A percentile compares a stretch with the other conserved stretches of the same genome.
Conservation (phyloP, 2,329 filamentous ascomycete genomes). For the Lasiodiplodia hormozganensis region DNA sequence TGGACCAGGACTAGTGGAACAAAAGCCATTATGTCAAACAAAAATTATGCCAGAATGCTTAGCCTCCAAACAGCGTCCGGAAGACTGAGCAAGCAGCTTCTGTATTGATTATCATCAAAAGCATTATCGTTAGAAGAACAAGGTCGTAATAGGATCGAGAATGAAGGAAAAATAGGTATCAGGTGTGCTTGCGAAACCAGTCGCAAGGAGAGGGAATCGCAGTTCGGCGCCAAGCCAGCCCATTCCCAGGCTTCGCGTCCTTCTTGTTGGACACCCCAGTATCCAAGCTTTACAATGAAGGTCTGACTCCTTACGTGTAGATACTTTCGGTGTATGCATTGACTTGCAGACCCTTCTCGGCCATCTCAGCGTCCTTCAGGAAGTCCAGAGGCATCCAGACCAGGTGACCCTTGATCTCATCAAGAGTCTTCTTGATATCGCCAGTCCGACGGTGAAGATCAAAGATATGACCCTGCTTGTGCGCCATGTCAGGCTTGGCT, state of each 20-base stretch:
- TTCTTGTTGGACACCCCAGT: not conserved
- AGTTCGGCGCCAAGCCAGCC: not conserved
- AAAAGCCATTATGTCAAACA: not conserved
- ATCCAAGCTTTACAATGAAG: not conserved
- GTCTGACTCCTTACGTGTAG: conserved; percentile 64
- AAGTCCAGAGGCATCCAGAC: conserved; percentile 97
- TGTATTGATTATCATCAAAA: not conserved
- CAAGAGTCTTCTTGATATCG: conserved; percentile 77
- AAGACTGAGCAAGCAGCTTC: not conserved
- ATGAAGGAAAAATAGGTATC: conserved; percentile 1
- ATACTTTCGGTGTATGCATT: conserved; percentile 89
- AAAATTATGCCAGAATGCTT: not conserved
- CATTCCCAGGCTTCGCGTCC: no score
- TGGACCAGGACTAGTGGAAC: no score
- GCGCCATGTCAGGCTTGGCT: conserved; percentile 63
- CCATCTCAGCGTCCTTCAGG: conserved; percentile 83
- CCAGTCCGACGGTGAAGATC: conserved; percentile 70
- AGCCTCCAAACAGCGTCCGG: not conserved
- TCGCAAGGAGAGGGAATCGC: not conserved
- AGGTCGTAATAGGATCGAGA: not conserved
- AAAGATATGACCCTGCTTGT: conserved; percentile 84
- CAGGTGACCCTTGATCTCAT: conserved; percentile 83
- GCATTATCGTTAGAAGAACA: not conserved
- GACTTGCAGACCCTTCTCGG: conserved; percentile 83
- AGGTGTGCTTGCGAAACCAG: not conserved